Base-by-base conservation (phyloP, 306 rosid species). In the Cucumis cinereus region DNA sequence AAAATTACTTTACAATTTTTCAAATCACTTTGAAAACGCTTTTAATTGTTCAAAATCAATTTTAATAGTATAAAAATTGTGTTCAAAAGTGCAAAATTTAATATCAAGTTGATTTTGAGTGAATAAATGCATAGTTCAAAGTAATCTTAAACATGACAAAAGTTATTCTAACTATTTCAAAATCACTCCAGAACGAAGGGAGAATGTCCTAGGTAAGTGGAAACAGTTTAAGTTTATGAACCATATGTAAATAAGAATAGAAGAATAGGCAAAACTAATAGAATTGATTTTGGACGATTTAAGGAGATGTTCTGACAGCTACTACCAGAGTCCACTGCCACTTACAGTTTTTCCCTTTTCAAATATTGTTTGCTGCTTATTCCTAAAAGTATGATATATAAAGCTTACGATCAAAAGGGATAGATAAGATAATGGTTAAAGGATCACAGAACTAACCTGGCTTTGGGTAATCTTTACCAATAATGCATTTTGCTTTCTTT, bases 401-500 rank as follows among this genome's bases (percentile, higher is more conserved):
- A 62, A 16, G 45, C 69, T 62, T 62, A 10, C 35, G 5, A 33
- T 62, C 69, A 62, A 38, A 38, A 62, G 72, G 73, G 10, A 67
- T 11, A 41, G 15, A 22, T 41, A 20, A 41, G 15, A 22, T 41
- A 20, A 67, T 19, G 24, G 10, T 20, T 67, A 28, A 67, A 54
- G 30, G 0, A 35, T 64, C 10, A 3, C 47, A 64, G 50, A 84
- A 86, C 93, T 77, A 57, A 93, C 97, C 94, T 81, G 97, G 96
- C 80, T 68, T 79, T 74, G 98, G 98, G 81, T 93, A 93, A 81
- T 93, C 98, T 84, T 72, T 86, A 84, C 98, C 98, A 64, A 93
- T 83, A 74, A 91, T 82, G 86, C 98, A 93, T 71, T 90, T 93
- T 50, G 97, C 97, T 85, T 90, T 91, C 30, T 82, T 90, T 78